Percentiles rank a stretch among this genome's conserved stretches.
Evolutionary conservation across 2,329 filamentous ascomycete genomes (phyloP).

Genomic region (Fusarium albidum): DNA sequence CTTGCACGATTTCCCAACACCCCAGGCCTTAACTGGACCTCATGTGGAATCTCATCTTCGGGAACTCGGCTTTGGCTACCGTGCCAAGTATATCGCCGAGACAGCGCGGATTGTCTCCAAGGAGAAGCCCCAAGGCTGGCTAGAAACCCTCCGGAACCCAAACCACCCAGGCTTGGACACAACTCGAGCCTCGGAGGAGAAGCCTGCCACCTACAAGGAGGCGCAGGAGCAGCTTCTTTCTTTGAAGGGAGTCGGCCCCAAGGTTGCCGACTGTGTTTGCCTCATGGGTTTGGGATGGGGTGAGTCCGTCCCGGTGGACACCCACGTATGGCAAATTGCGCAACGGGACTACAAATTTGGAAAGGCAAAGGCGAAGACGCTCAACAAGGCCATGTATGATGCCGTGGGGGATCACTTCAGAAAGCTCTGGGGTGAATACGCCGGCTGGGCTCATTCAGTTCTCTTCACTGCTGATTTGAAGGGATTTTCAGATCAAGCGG

Average conservation of each 20-base stretch:
- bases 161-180: conserved; percentile 68
- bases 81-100: conserved; percentile 89
- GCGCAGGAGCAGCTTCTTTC: conserved; percentile 83
- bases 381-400: conserved; percentile 89
- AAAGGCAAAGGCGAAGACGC: conserved; percentile 81
- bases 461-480: conserved; percentile 93
- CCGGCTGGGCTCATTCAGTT: conserved; percentile 97
- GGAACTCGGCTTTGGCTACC: conserved; percentile 89
- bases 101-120: conserved; percentile 79
- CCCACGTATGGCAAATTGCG: conserved; percentile 98
- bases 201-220: conserved; percentile 71
- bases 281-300: conserved; percentile 97
- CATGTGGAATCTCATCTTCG: conserved; percentile 84
- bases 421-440: conserved; percentile 87
- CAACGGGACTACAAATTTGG: conserved; percentile 95
- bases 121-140: conserved; percentile 76
- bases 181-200: conserved; percentile 54
- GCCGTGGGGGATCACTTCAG: conserved; percentile 92
- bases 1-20: conserved; percentile 88
- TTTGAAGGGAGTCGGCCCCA: conserved; percentile 90
- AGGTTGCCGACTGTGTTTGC: conserved; percentile 96
- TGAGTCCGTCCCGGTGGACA: conserved; percentile 94
- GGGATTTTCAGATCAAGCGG: conserved; percentile 76
- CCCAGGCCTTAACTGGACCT: conserved; percentile 73
- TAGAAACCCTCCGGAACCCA: conserved; percentile 80